Base-by-base conservation (phyloP, 208 protist species). In the Acanthamoeba lenticulata region DNA sequence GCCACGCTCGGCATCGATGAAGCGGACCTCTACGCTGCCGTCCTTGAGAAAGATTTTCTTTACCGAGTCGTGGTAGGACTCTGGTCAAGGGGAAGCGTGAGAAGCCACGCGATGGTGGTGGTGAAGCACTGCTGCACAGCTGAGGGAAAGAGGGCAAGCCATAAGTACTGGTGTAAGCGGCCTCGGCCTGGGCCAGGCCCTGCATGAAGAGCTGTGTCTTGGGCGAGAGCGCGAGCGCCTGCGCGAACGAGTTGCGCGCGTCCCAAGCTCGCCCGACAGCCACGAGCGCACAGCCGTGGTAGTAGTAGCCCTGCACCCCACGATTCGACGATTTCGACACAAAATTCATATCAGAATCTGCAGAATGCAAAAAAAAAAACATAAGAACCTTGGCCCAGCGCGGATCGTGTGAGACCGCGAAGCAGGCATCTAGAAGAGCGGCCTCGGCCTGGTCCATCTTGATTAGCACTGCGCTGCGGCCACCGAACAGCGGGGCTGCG, bases 21-120 rank as follows among this genome's bases (percentile, higher is more conserved):
- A 62, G 34, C 52, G 27, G 32, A 90, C 81, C 38, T 90, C 81
- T 11, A 90, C 81, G 81, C 81, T 90, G n/a, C 81, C 81, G 49
- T 90, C 81, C 81, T 67, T 65, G 45, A 90, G 65, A 6, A 57
- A 67, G 44, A 57, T 57, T 2, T 29, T 55, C 52, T 67, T 57
- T 42, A 67, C 81, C 17, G 81, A 57, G 29, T 65, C 52, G 24
- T 67, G 36, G 49, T 90, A 90, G 19, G 44, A 67, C 49, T 90
- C 81, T 90, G 81, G 0, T 32, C 40, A 29, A 67, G 57, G 21
- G 27, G 57, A 5, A 57, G 45, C 34, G 29, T 49, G 42, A 83
- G 44, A 11, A 42, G 15, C 2, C 0, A 13, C 27, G 19, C 60
- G 9, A 34, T 60, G 24, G 29, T 52, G 0, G 79, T n/a, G 27